Evolutionary conservation across 768 basidiomycete species (phyloP).

Genomic region (Boletus rubescentipes): DNA sequence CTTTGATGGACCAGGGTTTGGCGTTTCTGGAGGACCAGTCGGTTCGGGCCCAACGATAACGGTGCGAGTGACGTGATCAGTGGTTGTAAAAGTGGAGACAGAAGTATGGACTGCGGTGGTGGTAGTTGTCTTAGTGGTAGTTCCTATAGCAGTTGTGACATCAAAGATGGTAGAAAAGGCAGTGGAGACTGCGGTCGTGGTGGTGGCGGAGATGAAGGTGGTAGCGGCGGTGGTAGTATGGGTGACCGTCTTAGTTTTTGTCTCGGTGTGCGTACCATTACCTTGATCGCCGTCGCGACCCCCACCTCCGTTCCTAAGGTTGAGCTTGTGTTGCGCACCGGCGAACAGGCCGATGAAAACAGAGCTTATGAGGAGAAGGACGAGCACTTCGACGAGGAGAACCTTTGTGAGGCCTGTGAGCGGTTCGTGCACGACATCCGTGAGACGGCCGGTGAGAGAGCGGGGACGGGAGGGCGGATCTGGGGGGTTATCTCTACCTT

Average conservation of each 20-base stretch:
- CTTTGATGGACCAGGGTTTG: conserved; percentile 60
- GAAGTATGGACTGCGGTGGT: conserved; percentile 38
- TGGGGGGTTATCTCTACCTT: conserved; percentile 37
- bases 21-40: conserved; percentile 44
- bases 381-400: conserved; percentile 69
- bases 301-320: conserved; percentile 42
- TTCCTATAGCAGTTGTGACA: conserved; percentile 39
- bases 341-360: conserved; percentile 94
- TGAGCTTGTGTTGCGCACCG: conserved; percentile 79
- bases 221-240: conserved; percentile 31
- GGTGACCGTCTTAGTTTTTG: conserved; percentile 34
- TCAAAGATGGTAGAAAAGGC: conserved; percentile 33
- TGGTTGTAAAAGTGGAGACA: conserved; percentile 39
- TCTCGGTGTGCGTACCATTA: conserved; percentile 36
- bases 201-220: conserved; percentile 30
- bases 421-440: conserved; percentile 66
- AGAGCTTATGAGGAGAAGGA: conserved; percentile 78
- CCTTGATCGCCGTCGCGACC: conserved; percentile 26
- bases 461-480: conserved; percentile 39
- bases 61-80: conserved; percentile 38
- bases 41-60: conserved; percentile 42
- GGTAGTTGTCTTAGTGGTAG: conserved; percentile 40
- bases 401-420: conserved; percentile 83
- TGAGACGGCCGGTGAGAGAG: conserved; percentile 35
- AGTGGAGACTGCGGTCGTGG: conserved; percentile 36